Evolutionary conservation across 768 basidiomycete species (phyloP).

Genomic region (Boletus rufocinnamomeus): DNA sequence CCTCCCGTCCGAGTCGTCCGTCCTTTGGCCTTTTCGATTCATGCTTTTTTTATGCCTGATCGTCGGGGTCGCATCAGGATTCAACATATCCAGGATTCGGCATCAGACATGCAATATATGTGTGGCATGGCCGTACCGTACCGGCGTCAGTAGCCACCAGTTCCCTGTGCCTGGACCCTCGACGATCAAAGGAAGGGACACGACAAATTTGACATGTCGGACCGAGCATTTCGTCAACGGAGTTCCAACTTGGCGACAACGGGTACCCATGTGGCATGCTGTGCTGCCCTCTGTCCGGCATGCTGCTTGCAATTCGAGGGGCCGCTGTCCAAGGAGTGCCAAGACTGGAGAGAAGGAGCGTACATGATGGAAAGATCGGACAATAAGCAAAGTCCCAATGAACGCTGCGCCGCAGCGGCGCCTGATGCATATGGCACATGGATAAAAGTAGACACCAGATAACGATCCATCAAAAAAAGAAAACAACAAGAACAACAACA

Average conservation of each 20-base stretch:
- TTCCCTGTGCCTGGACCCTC: neutral
- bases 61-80: no score
- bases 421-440: neutral
- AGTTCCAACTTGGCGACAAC: neutral
- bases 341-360: no score
- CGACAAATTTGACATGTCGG: neutral
- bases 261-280: no score
- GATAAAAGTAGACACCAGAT: neutral
- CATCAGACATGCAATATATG: no score
- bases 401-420: neutral
- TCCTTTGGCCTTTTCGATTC: no score
- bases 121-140: no score
- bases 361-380: neutral
- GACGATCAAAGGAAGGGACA: neutral
- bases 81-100: no score
- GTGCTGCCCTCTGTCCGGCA: neutral
- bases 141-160: neutral
- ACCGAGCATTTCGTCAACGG: neutral
- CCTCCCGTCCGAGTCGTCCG: no score
- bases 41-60: no score
- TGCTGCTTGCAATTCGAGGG: no score
- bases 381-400: neutral
- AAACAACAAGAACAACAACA: no score
- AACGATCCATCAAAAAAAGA: neutral
- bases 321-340: no score